Base-by-base conservation (phyloP, 2,329 filamentous ascomycete genomes). In the Colletotrichum lentis region DNA sequence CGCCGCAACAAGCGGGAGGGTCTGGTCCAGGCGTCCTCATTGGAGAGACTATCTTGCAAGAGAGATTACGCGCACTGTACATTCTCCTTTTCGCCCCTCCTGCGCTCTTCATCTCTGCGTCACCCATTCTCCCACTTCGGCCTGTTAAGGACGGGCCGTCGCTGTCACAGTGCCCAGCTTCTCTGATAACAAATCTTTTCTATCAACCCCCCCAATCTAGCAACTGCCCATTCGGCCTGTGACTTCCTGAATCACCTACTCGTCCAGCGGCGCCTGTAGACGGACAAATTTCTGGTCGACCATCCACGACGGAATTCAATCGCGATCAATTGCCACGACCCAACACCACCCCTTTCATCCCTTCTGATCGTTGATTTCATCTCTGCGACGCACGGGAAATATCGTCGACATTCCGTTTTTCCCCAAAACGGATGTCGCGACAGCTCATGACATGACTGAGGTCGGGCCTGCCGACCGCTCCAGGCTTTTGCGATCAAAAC, bases 361-460 rank as follows among this genome's bases (percentile, higher is more conserved):
- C 44, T 41, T 52, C 46, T 58, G 58, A 70, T 70, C 70, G 70
- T 43, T 46, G 58, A 65, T 73, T 82, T 80, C 68, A 73, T 73
- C 72, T 69, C 64, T 39, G 27, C 47, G 50, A 77, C 81, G 81
- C 80, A 46, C 66, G 62, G 68, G 62, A 72, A 69, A 75, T 64
- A 59, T 58, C 68, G 43, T 67, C 55, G 73, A 75, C 85, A 83
- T 87, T 63, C 83, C 83, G 84, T 88, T 89, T 88, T 84, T 77
- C 75, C 80, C 77, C 77, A 83, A 88, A 90, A 89, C 88, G 87
- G 87, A 90, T 90, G 88, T 89, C 86, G 87, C 86, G 79, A 80
- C 83, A 81, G 84, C 83, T 80, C 83, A 87, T 89, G 88, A 86
- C 85, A 90, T 90, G 88, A 89, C 84, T 87, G 86, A 89, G 86